Percentiles rank a stretch among this genome's conserved stretches.
phyloP scores from a whole-genome alignment of 805 yeast species.

The Candida krabiensis region DNA sequence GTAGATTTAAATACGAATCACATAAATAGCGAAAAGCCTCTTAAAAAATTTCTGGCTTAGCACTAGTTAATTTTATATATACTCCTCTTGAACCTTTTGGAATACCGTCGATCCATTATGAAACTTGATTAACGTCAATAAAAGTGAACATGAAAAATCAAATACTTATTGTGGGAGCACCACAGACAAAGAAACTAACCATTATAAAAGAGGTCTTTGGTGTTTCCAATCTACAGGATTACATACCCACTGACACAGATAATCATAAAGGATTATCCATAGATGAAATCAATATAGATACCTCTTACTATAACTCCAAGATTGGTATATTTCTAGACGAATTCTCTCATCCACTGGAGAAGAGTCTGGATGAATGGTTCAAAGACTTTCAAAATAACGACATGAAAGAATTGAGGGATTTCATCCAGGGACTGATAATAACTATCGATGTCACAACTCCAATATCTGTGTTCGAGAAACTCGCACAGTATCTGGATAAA shows the following conservation, averaged over 20 bases:
- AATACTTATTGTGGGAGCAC: conserved; percentile 46
- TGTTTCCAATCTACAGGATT: conserved; percentile 24
- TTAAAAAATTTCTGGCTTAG: too few species aligned
- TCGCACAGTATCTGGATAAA: conserved; percentile 22
- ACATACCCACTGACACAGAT: conserved; percentile 10
- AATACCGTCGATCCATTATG: too few species aligned
- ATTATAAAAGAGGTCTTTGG: conserved; percentile 23
- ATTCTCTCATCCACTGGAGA: conserved; percentile 30
- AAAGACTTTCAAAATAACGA: conserved; percentile 40
- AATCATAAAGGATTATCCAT: conserved; percentile 28
- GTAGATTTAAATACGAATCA: too few species aligned
- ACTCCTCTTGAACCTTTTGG: too few species aligned
- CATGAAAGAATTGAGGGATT: conserved; percentile 43
- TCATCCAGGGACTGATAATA: conserved; percentile 45
- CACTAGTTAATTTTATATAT: too few species aligned
- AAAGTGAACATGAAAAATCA: too few species aligned
- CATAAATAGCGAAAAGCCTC: too few species aligned
- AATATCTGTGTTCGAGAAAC: conserved; percentile 6
- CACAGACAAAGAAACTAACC: conserved; percentile 39
- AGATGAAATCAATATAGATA: conserved; percentile 20
- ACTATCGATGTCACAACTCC: conserved; percentile 32
- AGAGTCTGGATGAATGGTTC: conserved; percentile 32
- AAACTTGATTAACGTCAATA: too few species aligned
- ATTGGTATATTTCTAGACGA: conserved; percentile 33
- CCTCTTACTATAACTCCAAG: conserved; percentile 29